Percentiles rank a stretch among this genome's conserved stretches.
Evolutionary conservation across 345 rosid species (phyloP).

Genomic region (Hypericum perforatum): DNA sequence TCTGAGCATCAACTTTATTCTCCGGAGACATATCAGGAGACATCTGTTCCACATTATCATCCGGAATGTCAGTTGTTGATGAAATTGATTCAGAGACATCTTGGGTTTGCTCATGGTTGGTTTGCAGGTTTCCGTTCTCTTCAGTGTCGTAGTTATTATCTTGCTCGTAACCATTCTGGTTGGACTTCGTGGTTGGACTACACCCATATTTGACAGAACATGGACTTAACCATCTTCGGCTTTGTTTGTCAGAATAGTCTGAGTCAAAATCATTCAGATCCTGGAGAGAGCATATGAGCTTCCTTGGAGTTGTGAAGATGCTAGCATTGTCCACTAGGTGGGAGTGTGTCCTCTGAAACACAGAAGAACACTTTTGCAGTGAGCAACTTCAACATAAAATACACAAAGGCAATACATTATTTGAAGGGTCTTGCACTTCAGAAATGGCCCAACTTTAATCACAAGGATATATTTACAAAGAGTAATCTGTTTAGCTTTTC

Average conservation of each 20-base stretch:
- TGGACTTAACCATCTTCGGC: conserved; percentile 35
- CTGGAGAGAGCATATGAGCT: conserved; percentile 70
- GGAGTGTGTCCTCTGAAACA: conserved; percentile 49
- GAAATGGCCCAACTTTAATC: no score
- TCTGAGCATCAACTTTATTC: conserved; percentile 15
- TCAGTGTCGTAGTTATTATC: conserved; percentile 26
- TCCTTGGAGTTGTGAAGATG: conserved; percentile 67
- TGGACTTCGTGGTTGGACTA: conserved; percentile 30
- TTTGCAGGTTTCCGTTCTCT: conserved; percentile 30
- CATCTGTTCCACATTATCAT: conserved; percentile 21
- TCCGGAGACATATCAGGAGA: conserved; percentile 11
- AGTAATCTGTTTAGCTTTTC: no score
- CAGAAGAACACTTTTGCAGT: conserved; percentile 8
- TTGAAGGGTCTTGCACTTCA: no score
- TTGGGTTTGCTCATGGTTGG: conserved; percentile 23
- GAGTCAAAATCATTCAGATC: conserved; percentile 41
- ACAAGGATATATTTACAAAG: no score
- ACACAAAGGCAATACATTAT: no score
- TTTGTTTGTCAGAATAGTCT: conserved; percentile 33
- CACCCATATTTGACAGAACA: conserved; percentile 33
- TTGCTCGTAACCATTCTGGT: conserved; percentile 34
- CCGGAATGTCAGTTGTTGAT: conserved; percentile 40
- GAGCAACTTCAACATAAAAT: no score
- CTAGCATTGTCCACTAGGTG: conserved; percentile 35
- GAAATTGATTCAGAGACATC: conserved; percentile 45